Evolutionary conservation across 495 filamentous ascomycete genomes (phyloP), one percentile per base, ranked within the genome.

Genomic region (Aspergillus bridgeri): DNA sequence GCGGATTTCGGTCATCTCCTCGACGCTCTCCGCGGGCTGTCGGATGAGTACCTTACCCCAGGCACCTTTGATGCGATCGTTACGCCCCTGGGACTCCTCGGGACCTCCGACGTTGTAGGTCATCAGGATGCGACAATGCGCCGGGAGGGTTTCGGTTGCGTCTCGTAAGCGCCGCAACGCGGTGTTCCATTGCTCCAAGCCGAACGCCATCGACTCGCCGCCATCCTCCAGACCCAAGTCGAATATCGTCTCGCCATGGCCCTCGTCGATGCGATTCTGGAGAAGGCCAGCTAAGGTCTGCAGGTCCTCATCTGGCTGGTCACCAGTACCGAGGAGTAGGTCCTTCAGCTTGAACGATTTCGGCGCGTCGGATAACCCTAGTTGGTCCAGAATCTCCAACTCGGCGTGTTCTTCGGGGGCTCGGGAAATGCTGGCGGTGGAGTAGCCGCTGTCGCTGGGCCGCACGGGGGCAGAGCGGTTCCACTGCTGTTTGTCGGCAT

Each of bases 191-290:
- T 98, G 87, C 20, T 85, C 81, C 54, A 84, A 83, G 11, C 83
- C 83, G 58, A 98, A 84, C 15, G 75, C 81, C 91, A 97, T 96
- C n/a, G 88, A 81, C 45, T 97, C 93, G 21, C 91, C 91, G 67
- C 87, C 93, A 67, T 96, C 88, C 71, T 98, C 94, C 43, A 92
- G 85, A 3, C 94, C 94, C 5, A 98, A 74, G 59, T 98, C 94
- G 65, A 98, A 96, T 24, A 98, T 78, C 0, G 87, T 85, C 73
- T 98, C 94, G 52, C 92, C 91, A 63, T 93, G 86, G 11, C 94
- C 94, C 71, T 98, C 93, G 9, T 83, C 79, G 50, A 98, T 74
- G 52, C 92, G 81, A 17, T 75, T 75, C 50, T 86, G 77, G 38
- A 98, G 63, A 44, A 85, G 69, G 43, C 81, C 77, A 18, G 79